Evolutionary conservation across 129 eudicot genomes (phyloP).

Genomic region (Gnaphalium uliginosum): DNA sequence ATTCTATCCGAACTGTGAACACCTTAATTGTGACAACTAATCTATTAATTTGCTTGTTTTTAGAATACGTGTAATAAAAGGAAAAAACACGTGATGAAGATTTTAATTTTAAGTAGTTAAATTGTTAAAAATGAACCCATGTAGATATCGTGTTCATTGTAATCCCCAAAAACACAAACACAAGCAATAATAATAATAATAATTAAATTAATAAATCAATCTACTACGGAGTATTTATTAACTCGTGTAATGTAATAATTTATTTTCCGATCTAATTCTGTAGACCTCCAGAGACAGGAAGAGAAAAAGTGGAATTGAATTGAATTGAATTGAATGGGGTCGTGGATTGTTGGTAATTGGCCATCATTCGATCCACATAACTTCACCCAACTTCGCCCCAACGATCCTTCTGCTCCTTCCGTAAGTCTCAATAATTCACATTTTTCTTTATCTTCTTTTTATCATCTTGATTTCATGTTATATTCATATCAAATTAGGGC

Average conservation of each 20-base stretch:
- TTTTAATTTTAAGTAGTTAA: no score
- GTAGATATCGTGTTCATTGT: no score
- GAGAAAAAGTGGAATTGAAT: slow-evolving; percentile 20
- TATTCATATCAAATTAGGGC: not conserved
- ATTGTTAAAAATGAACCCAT: no score
- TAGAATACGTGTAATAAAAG: no score
- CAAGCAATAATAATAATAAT: no score
- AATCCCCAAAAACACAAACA: no score
- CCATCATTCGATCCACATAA: slow-evolving; percentile 80
- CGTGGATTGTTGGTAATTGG: slow-evolving; percentile 53
- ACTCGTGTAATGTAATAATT: no score
- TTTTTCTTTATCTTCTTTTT: not conserved
- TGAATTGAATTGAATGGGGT: slow-evolving; percentile 47
- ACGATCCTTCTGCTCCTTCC: slow-evolving; percentile 72
- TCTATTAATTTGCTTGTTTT: no score
- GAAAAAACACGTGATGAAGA: no score
- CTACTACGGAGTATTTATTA: not conserved
- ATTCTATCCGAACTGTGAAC: no score
- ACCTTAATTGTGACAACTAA: no score
- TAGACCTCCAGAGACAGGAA: slow-evolving; percentile 6
- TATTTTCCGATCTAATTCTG: not conserved
- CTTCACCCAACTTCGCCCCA: slow-evolving; percentile 74
- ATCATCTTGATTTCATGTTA: not conserved
- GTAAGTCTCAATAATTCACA: slow-evolving; percentile 29
- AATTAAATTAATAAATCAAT: no score